Percentiles rank a stretch among this genome's conserved stretches.
Evolutionary conservation across 352 stramenopile species (phyloP).

Genomic region (Phytophthora citricola): DNA sequence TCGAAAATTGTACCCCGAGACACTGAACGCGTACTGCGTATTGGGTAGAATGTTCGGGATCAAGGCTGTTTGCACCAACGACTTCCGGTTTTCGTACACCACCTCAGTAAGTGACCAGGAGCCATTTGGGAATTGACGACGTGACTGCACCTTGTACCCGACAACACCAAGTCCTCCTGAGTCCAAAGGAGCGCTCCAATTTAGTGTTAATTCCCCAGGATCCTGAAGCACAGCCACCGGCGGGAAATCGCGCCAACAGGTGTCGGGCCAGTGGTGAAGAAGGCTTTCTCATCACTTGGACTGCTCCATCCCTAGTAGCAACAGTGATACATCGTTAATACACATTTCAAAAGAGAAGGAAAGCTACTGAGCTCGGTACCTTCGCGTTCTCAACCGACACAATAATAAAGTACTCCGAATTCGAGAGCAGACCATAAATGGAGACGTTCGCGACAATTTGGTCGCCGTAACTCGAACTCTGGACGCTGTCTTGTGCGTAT

Average conservation of each 20-base stretch:
- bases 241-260: constrained; percentile 28
- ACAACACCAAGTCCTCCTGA: constrained; percentile 49
- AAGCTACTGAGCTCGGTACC: constrained; percentile 12
- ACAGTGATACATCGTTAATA: constrained; percentile 18
- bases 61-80: constrained; percentile 19
- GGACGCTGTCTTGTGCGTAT: constrained; percentile 14
- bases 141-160: constrained; percentile 48
- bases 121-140: constrained; percentile 25
- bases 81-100: constrained; percentile 52
- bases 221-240: constrained; percentile 46
- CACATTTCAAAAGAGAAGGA: not conserved
- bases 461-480: constrained; percentile 11
- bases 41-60: constrained; percentile 44
- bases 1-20: constrained; percentile 53
- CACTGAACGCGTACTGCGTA: constrained; percentile 56
- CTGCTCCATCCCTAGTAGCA: constrained; percentile 46
- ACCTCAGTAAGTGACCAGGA: constrained; percentile 42
- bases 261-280: constrained; percentile 42
- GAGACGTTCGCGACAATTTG: constrained; percentile 29
- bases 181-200: constrained; percentile 51
- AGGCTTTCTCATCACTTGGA: constrained; percentile 27
- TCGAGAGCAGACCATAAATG: constrained; percentile 41
- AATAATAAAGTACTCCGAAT: constrained; percentile 45
- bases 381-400: constrained; percentile 23
- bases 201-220: constrained; percentile 52